A percentile compares a stretch with the other conserved stretches of the same genome.
phyloP scores from a whole-genome alignment of 2,329 filamentous ascomycete species.

The Penicillium sp. region DNA sequence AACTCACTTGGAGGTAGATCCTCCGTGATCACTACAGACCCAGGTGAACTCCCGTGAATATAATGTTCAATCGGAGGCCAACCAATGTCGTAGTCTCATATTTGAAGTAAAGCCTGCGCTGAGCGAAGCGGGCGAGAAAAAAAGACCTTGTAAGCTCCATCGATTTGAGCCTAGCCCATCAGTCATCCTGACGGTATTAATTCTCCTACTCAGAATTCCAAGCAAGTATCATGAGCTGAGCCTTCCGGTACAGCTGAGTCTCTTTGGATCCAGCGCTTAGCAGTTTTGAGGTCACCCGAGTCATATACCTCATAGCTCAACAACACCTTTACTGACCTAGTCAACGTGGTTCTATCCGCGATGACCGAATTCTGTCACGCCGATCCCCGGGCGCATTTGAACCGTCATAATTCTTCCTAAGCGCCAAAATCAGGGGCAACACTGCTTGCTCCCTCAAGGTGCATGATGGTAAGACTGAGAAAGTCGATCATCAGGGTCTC shows the following conservation, averaged over 20 bases:
- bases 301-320: conserved; percentile 35
- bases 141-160: conserved; percentile 28
- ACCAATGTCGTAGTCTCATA: conserved; percentile 13
- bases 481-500: conserved; percentile 53
- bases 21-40: conserved; percentile 39
- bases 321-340: conserved; percentile 31
- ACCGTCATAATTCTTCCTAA: conserved; percentile 57
- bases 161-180: conserved; percentile 32
- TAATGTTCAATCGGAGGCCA: conserved; percentile 39
- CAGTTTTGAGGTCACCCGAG: conserved; percentile 27
- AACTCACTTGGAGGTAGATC: conserved; percentile 42
- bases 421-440: conserved; percentile 16
- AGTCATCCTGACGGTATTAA: conserved; percentile 30
- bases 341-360: conserved; percentile 21
- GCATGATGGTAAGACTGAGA: conserved; percentile 53
- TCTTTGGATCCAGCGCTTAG: conserved; percentile 28
- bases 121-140: conserved; percentile 30
- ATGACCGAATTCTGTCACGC: conserved; percentile 47
- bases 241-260: conserved; percentile 22
- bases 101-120: conserved; percentile 21
- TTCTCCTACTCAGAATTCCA: too few species aligned
- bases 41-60: conserved; percentile 42
- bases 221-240: too few species aligned
- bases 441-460: conserved; percentile 52
- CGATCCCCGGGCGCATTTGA: conserved; percentile 49